Conservation (phyloP, 2,329 filamentous ascomycete genomes). For the Paramyrothecium roridum region DNA sequence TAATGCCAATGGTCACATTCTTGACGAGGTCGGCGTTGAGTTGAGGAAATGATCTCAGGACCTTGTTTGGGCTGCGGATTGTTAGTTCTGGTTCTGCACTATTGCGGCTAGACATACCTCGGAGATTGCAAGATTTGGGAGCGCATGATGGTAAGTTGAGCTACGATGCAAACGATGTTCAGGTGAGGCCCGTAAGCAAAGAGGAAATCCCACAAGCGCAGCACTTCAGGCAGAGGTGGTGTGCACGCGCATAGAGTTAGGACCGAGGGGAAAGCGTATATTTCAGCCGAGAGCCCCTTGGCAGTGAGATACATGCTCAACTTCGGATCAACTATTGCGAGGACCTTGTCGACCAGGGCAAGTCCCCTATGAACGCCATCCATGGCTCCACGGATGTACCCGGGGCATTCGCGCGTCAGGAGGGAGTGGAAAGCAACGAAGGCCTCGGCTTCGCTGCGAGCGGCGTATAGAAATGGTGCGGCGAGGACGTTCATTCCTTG, state of each 20-base stretch:
- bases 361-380: constrained; percentile 93
- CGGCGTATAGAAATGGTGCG: constrained; percentile 91
- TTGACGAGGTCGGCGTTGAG: constrained; percentile 83
- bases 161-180: constrained; percentile 95
- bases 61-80: constrained; percentile 76
- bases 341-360: constrained; percentile 84
- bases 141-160: constrained; percentile 85
- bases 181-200: constrained; percentile 94
- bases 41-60: constrained; percentile 82
- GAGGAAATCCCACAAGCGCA: constrained; percentile 93
- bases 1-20: constrained; percentile 78
- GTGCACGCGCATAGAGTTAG: constrained; percentile 94
- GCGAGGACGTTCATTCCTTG: constrained; percentile 99
- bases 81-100: constrained; percentile 15
- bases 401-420: constrained; percentile 83
- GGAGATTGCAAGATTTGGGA: constrained; percentile 79
- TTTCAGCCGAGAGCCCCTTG: constrained; percentile 86
- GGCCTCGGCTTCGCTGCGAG: constrained; percentile 90
- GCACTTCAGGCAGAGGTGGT: constrained; percentile 86
- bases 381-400: constrained; percentile 94
- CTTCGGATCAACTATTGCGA: constrained; percentile 88
- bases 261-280: constrained; percentile 95
- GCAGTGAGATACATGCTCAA: constrained; percentile 79
- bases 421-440: constrained; percentile 88
- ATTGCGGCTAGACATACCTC: constrained; percentile 53